These are phyloP conservation scores for Agrocybe pediades DNA, from an alignment of 768 basidiomycete genomes.

Conservation along the genomic window DNA sequence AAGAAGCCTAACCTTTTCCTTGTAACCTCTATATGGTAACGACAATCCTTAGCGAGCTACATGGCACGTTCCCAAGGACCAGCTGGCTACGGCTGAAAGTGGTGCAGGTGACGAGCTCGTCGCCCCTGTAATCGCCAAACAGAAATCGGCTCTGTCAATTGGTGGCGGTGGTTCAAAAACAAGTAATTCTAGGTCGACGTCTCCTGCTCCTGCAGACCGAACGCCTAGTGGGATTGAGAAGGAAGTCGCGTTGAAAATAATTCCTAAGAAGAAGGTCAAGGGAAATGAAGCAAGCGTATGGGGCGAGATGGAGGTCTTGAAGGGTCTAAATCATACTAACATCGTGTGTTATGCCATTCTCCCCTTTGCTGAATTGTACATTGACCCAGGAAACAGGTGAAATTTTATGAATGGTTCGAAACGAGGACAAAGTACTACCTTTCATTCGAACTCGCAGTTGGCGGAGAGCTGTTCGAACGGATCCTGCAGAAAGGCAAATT, in stretches of 20 bases:
- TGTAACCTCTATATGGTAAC: conserved; percentile 4
- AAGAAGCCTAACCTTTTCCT: conserved; percentile 2
- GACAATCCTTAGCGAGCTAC: conserved; percentile 59
- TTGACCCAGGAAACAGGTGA: conserved; percentile 58
- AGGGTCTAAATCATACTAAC: conserved; percentile 88
- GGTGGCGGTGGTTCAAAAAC: conserved; percentile 16
- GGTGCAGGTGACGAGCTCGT: conserved; percentile 51
- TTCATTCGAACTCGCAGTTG: conserved; percentile 91
- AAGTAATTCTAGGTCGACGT: conserved; percentile 22
- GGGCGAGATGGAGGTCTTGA: conserved; percentile 92
- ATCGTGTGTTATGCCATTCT: conserved; percentile 57
- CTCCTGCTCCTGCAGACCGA: conserved; percentile 22
- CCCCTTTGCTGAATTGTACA: neutral
- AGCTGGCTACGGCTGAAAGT: conserved; percentile 53
- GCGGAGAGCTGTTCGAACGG: conserved; percentile 93
- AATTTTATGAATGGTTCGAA: conserved; percentile 97
- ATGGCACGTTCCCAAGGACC: conserved; percentile 74
- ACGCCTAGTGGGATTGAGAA: conserved; percentile 46
- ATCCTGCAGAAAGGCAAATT: conserved; percentile 87
- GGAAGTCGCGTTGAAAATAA: conserved; percentile 87
- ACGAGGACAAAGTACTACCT: conserved; percentile 93
- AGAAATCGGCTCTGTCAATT: conserved; percentile 15
- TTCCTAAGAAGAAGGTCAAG: conserved; percentile 94
- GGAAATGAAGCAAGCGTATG: conserved; percentile 88
- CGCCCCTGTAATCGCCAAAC: neutral